Percentiles rank a stretch among this genome's conserved stretches.
These are phyloP conservation scores for Linum lewisii DNA, from an alignment of 345 rosid genomes.

Conservation along the genomic window DNA sequence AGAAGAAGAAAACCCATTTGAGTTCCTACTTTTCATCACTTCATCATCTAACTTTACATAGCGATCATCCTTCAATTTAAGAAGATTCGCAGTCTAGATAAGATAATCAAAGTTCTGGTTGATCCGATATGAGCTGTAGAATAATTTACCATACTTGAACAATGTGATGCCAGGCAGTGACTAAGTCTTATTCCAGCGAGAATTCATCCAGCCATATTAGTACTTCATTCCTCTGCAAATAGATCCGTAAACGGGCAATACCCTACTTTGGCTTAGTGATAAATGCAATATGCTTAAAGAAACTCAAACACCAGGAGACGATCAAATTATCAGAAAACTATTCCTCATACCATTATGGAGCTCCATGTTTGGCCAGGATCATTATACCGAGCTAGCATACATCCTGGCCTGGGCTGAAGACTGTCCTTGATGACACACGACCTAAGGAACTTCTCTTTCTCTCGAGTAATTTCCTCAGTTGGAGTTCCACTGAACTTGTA, in stretches of 20 bases:
- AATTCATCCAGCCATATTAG: conserved; percentile 63
- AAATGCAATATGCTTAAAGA: background rate
- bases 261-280: background rate
- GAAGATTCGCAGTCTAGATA: too few species aligned
- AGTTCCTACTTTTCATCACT: background rate
- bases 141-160: background rate
- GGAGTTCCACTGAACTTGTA: conserved; percentile 81
- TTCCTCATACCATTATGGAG: conserved; percentile 49
- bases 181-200: conserved; percentile 14
- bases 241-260: background rate
- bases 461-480: conserved; percentile 42
- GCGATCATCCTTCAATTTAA: background rate
- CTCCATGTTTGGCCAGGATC: conserved; percentile 78
- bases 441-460: conserved; percentile 53
- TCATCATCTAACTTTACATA: background rate
- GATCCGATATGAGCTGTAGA: background rate
- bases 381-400: conserved; percentile 82
- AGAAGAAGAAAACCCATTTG: background rate
- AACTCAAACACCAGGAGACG: conserved; percentile 3
- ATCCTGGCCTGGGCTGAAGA: conserved; percentile 52
- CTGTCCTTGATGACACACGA: conserved; percentile 47
- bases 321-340: background rate
- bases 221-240: conserved; percentile 56
- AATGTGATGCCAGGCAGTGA: background rate
- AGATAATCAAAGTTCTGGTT: background rate